phyloP scores from a whole-genome alignment of 768 basidiomycete genomes.

The Termitomyces titanicus region DNA sequence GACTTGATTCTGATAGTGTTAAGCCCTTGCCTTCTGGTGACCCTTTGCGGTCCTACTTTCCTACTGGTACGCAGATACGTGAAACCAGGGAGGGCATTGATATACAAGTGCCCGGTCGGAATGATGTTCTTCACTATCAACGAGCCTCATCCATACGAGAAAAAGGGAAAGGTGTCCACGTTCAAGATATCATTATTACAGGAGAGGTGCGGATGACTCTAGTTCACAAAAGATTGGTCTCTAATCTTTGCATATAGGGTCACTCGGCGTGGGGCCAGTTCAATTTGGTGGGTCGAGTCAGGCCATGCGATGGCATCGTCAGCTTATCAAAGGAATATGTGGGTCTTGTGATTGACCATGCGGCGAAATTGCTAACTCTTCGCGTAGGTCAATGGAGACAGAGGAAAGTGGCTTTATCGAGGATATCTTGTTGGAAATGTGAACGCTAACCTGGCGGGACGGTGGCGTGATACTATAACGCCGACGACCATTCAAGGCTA shows the following conservation, averaged over 20 bases:
- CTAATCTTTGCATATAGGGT: slow-evolving; percentile 43
- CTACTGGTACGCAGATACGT: slow-evolving; percentile 43
- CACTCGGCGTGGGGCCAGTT: slow-evolving; percentile 94
- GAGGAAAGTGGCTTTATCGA: slow-evolving; percentile 84
- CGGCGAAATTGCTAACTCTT: background rate
- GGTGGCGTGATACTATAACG: slow-evolving; percentile 85
- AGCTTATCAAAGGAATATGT: slow-evolving; percentile 87
- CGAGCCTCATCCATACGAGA: slow-evolving; percentile 19
- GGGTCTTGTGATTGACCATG: slow-evolving; percentile 18
- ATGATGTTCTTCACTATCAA: slow-evolving; percentile 26
- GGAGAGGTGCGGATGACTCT: slow-evolving; percentile 56
- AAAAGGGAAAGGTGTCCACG: slow-evolving; percentile 16
- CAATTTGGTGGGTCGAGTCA: slow-evolving; percentile 72
- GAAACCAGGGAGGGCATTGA: slow-evolving; percentile 47
- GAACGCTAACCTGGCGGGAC: slow-evolving; percentile 71
- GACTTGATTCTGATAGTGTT: slow-evolving; percentile 24
- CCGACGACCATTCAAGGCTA: slow-evolving; percentile 63
- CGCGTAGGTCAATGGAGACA: slow-evolving; percentile 57
- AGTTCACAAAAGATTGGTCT: background rate
- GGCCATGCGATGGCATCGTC: slow-evolving; percentile 78
- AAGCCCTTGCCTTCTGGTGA: slow-evolving; percentile 53
- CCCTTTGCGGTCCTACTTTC: slow-evolving; percentile 60
- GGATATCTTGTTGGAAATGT: slow-evolving; percentile 74
- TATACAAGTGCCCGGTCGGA: slow-evolving; percentile 40
- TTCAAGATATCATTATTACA: slow-evolving; percentile 63